phyloP scores from a whole-genome alignment of 2,329 filamentous ascomycete species.

The Hymenoscyphus scutula region DNA sequence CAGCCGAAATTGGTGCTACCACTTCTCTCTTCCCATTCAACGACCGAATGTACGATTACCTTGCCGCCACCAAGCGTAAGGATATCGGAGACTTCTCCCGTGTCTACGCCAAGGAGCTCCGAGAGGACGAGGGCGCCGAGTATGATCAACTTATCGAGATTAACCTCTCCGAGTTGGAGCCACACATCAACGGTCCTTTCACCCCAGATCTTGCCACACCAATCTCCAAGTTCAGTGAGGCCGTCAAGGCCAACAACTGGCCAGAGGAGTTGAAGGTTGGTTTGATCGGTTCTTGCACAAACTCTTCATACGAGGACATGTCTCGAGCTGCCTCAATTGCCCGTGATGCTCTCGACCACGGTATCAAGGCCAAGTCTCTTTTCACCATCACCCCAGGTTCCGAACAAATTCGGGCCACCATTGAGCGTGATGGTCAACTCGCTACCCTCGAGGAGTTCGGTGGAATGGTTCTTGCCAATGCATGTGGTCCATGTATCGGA shows the following conservation, averaged over 20 bases:
- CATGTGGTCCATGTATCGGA: slow-evolving; percentile 84
- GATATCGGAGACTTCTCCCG: slow-evolving; percentile 89
- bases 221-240: slow-evolving; percentile 95
- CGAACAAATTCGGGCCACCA: slow-evolving; percentile 94
- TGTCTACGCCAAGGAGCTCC: slow-evolving; percentile 79
- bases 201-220: slow-evolving; percentile 97
- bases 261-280: slow-evolving; percentile 95
- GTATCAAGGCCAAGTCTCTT: slow-evolving; percentile 86
- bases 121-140: slow-evolving; percentile 83
- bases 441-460: slow-evolving; percentile 96
- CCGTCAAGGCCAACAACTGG: slow-evolving; percentile 93
- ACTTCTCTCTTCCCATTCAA: slow-evolving; percentile 98
- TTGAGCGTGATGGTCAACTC: slow-evolving; percentile 83
- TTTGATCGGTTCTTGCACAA: slow-evolving; percentile 97
- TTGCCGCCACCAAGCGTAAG: slow-evolving; percentile 83
- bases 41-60: slow-evolving; percentile 96
- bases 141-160: slow-evolving; percentile 97
- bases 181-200: slow-evolving; percentile 98
- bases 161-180: slow-evolving; percentile 91
- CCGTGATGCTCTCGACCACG: slow-evolving; percentile 85
- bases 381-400: slow-evolving; percentile 97
- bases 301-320: slow-evolving; percentile 87
- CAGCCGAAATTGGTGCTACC: slow-evolving; percentile 74
- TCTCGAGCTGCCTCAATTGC: slow-evolving; percentile 88
- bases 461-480: slow-evolving; percentile 91